Evolutionary conservation across 2,329 filamentous ascomycete species (phyloP).

Genomic region (Xylaria sp.): DNA sequence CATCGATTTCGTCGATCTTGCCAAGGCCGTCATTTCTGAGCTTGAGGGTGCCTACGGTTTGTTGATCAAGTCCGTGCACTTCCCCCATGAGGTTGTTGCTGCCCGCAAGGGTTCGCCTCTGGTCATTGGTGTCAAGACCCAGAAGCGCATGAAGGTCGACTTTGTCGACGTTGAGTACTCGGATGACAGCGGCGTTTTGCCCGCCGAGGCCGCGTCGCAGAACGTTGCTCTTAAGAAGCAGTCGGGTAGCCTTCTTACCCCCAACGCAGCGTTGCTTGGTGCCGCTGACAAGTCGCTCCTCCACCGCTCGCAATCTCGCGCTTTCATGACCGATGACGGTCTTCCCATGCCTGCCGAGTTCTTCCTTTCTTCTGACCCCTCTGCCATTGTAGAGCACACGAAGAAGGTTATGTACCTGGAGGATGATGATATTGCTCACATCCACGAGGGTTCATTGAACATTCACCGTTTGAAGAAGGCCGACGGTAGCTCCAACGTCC

Average conservation of each 20-base stretch:
- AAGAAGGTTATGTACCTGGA: slow-evolving; percentile 99
- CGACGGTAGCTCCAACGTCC: slow-evolving; percentile 93
- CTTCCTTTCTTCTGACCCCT: slow-evolving; percentile 97
- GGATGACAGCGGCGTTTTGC: slow-evolving; percentile 75
- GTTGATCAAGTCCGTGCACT: slow-evolving; percentile 97
- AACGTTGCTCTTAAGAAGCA: slow-evolving; percentile 95
- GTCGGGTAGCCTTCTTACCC: slow-evolving; percentile 60
- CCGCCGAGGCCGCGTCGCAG: slow-evolving; percentile 91
- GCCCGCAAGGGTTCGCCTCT: slow-evolving; percentile 97
- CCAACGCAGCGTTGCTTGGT: slow-evolving; percentile 61
- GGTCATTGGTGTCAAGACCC: slow-evolving; percentile 92
- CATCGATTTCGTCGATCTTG: slow-evolving; percentile 92
- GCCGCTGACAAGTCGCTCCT: slow-evolving; percentile 96
- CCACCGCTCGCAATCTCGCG: slow-evolving; percentile 95
- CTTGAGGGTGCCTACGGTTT: slow-evolving; percentile 96
- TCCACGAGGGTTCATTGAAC: slow-evolving; percentile 97
- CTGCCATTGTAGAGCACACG: slow-evolving; percentile 97
- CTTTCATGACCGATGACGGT: slow-evolving; percentile 98
- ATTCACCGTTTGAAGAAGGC: slow-evolving; percentile 97
- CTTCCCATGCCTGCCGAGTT: slow-evolving; percentile 98
- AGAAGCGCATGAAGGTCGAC: slow-evolving; percentile 99
- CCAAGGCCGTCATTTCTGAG: slow-evolving; percentile 97
- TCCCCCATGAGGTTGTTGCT: slow-evolving; percentile 94
- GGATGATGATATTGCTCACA: slow-evolving; percentile 99
- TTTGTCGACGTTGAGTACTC: slow-evolving; percentile 98